Conservation (phyloP, 352 stramenopile species). For the Globisporangium uncinulatum region DNA sequence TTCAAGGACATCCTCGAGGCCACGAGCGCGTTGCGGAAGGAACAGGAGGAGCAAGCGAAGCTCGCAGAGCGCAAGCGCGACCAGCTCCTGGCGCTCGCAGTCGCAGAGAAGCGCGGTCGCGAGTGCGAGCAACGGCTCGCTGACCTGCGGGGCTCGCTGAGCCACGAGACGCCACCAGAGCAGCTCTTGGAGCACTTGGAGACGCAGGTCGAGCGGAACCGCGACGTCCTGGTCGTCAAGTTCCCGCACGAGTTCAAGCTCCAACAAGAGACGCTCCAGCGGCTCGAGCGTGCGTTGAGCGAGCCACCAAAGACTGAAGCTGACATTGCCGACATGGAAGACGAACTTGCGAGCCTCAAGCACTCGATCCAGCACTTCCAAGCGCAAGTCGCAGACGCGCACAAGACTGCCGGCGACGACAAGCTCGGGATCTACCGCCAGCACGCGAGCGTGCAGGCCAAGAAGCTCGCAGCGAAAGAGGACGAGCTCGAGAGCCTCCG, state of each 20-base stretch:
- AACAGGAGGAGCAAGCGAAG: constrained; percentile 93
- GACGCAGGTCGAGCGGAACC: constrained; percentile 71
- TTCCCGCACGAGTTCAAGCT: constrained; percentile 74
- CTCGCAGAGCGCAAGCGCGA: constrained; percentile 86
- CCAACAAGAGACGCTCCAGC: constrained; percentile 71
- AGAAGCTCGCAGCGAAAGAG: constrained; percentile 88
- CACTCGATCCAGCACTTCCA: constrained; percentile 59
- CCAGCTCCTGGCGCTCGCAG: constrained; percentile 80
- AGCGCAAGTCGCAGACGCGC: constrained; percentile 67
- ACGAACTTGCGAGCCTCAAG: constrained; percentile 64
- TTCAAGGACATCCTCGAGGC: constrained; percentile 90
- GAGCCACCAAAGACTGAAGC: constrained; percentile 80
- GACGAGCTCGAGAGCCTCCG: constrained; percentile 76
- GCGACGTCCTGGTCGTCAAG: constrained; percentile 55
- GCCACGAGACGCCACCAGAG: constrained; percentile 74
- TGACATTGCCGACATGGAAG: constrained; percentile 86
- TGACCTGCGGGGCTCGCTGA: constrained; percentile 67
- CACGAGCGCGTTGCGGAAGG: constrained; percentile 88
- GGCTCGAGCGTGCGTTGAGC: constrained; percentile 60
- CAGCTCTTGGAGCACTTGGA: constrained; percentile 85
- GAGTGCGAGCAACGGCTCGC: constrained; percentile 70
- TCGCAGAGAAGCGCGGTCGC: constrained; percentile 74
- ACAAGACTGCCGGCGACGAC: constrained; percentile 68
- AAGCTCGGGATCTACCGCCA: constrained; percentile 91
- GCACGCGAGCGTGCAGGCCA: constrained; percentile 81